Conservation (phyloP, 768 basidiomycete genomes). For the Hortiboletus campestris region DNA sequence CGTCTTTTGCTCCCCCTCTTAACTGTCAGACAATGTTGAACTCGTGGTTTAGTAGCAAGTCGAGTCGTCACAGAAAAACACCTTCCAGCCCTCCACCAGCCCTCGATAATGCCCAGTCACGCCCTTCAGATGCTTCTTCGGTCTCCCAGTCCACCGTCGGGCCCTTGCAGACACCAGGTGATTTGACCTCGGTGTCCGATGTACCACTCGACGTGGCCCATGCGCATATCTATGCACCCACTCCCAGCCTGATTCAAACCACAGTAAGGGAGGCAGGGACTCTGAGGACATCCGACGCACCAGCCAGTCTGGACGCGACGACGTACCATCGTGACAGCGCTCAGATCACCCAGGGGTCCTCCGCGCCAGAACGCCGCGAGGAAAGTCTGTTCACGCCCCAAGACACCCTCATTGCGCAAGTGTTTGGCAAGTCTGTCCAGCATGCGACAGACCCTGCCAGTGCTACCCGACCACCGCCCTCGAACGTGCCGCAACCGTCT, state of each 20-base stretch:
- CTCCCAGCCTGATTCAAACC: constrained; percentile 17
- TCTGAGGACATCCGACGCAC: constrained; percentile 9
- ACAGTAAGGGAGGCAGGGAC: constrained; percentile 10
- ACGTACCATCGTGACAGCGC: background rate
- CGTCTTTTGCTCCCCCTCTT: background rate
- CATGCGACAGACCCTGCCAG: background rate
- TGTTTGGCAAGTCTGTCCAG: constrained; percentile 14
- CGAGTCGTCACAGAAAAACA: constrained; percentile 21
- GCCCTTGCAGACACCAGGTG: constrained; percentile 6
- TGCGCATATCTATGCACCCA: constrained; percentile 20
- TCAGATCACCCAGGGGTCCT: background rate
- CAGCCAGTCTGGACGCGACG: constrained; percentile 3
- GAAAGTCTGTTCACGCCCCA: constrained; percentile 50
- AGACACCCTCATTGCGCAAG: constrained; percentile 57
- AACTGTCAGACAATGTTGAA: constrained; percentile 19
- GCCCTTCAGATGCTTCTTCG: constrained; percentile 13
- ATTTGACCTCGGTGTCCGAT: constrained; percentile 19
- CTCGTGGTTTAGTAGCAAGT: constrained; percentile 33
- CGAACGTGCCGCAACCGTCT: constrained; percentile 10
- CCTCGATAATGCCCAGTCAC: background rate
- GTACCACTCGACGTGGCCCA: constrained; percentile 24
- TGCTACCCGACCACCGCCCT: background rate
- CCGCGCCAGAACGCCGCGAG: background rate
- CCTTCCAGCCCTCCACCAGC: background rate
- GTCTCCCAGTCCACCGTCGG: constrained; percentile 20